Evolutionary conservation across 2,329 filamentous ascomycete genomes (phyloP).

Genomic region (Aspergillus arachidicola): DNA sequence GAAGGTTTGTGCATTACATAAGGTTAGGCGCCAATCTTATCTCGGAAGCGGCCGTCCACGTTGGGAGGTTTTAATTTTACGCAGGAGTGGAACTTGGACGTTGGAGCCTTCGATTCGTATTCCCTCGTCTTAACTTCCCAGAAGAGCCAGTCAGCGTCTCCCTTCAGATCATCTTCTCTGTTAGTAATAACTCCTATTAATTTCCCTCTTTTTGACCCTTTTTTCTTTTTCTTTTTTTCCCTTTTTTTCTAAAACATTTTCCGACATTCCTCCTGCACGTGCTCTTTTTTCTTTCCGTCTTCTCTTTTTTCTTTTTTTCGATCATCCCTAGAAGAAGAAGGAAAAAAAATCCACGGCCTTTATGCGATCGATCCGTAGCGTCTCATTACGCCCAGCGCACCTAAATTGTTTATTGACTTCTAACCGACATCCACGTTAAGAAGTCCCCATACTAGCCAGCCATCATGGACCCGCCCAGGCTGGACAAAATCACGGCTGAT

Average conservation of each 20-base stretch:
- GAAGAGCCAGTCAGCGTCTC: not conserved
- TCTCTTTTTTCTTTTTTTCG: too few relatives aligned
- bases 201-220: not conserved
- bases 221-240: not conserved
- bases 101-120: too few relatives aligned
- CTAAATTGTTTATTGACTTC: not conserved
- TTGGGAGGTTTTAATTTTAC: too few relatives aligned
- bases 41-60: too few relatives aligned
- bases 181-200: not conserved
- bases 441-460: not conserved
- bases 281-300: not conserved
- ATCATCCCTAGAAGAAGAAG: too few relatives aligned
- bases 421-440: not conserved
- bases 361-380: not conserved
- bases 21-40: too few relatives aligned
- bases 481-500: conserved; percentile 16
- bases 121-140: too few relatives aligned
- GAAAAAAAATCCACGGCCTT: not conserved
- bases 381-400: too few relatives aligned
- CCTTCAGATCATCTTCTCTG: not conserved
- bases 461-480: not conserved
- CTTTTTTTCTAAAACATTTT: not conserved
- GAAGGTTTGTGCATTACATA: too few relatives aligned
- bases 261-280: not conserved
- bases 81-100: too few relatives aligned